Evolutionary conservation across 805 yeast genomes (phyloP), one percentile per base, ranked within the genome.

Genomic region (Monosporozyma solicola): DNA sequence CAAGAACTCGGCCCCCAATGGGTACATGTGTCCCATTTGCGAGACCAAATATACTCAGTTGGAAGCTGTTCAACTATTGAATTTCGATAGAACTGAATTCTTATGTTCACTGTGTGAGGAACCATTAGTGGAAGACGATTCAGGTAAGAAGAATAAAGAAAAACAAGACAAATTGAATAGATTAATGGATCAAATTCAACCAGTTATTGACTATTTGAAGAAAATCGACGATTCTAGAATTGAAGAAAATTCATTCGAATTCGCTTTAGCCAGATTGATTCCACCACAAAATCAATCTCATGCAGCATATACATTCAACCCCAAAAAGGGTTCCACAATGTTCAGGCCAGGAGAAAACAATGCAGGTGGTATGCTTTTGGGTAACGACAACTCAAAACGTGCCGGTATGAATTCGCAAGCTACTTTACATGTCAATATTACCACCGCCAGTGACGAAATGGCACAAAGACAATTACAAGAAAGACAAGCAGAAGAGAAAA

Each of bases 171-270:
- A 82, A 61, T 76, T 92, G 57, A 92, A 91, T 56, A 79, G 78
- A 58, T 75, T 94, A 57, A 94, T 92, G 97, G 78, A 80, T 44
- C 96, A 91, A 69, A 77, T 94, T 50, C 91, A 89, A 64, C 96
- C 97, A 7, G 79, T 94, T 47, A 88, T 94, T 59, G 83, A 83
- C 52, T 84, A 84, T 59, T 73, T 94, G 66, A 87, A 88, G 68
- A 82, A 86, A 63, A 85, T 91, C 56, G 92, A 88, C 68, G 91
- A 88, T 57, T 76, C 83, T 50, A 78, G 78, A 58, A 79, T 87
- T 47, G 95, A 90, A 53, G 96, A 91, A 59, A 92, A 92, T 66
- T 84, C 92, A 49, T 90, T 92, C 61, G 97, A 94, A 69, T 74
- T 85, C 48, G 85, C 96, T 11, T 73, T 90, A 63, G 82, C 87